Evolutionary conservation across 2,329 filamentous ascomycete genomes (phyloP).

Genomic region (Trichoderma cornu-damae): DNA sequence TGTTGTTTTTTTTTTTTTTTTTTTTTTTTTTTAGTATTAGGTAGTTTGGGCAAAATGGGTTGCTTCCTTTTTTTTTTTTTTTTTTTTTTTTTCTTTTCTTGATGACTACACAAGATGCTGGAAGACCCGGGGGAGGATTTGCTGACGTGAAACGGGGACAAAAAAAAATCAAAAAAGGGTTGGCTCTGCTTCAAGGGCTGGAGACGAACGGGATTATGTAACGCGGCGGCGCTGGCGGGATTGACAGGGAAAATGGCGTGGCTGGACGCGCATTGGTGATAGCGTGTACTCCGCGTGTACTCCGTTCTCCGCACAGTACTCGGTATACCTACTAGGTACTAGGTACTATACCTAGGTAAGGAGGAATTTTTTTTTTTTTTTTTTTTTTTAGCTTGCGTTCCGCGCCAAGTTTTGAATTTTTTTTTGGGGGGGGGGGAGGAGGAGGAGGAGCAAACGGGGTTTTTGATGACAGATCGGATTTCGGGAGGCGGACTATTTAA

Average conservation of each 20-base stretch:
- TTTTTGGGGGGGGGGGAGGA: no score
- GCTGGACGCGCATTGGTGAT: constrained; percentile 9
- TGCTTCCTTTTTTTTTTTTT: no score
- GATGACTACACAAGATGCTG: constrained; percentile 17
- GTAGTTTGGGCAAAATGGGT: not conserved
- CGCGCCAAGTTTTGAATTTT: no score
- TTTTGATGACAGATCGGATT: constrained; percentile 16
- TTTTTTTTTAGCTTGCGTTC: not conserved
- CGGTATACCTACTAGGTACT: no score
- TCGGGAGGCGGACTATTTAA: constrained; percentile 13
- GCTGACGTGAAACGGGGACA: constrained; percentile 20
- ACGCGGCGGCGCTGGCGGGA: constrained; percentile 15
- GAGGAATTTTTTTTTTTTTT: not conserved
- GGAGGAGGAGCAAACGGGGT: no score
- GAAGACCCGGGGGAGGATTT: not conserved
- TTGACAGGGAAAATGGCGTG: constrained; percentile 17
- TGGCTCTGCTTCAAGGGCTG: constrained; percentile 7
- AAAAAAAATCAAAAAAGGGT: no score
- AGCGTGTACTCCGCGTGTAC: not conserved
- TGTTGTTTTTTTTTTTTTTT: no score
- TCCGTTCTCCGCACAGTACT: not conserved
- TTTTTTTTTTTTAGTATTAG: no score
- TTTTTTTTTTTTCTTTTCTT: no score
- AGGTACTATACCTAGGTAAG: no score
- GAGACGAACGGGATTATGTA: constrained; percentile 21